Conservation (phyloP, 306 rosid genomes). For the Geum urbanum region DNA sequence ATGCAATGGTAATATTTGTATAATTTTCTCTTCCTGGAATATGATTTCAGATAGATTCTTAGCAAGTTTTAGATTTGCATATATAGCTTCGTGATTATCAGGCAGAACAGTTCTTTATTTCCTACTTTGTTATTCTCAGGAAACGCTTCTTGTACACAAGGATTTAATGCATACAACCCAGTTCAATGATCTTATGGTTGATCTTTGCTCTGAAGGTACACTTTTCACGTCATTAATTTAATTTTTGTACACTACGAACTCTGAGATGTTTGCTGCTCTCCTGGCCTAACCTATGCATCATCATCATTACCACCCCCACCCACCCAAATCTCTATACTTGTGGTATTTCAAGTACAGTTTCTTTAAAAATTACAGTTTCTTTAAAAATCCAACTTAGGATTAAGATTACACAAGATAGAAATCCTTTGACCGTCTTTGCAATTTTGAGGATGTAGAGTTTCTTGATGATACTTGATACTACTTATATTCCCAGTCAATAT, state of each 20-base stretch:
- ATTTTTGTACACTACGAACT: neutral
- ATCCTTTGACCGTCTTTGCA: neutral
- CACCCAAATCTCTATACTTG: neutral
- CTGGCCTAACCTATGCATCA: neutral
- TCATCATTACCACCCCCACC: neutral
- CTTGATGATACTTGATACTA: neutral
- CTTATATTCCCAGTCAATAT: neutral
- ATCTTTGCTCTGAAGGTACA: conserved; percentile 69
- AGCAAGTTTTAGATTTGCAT: conserved; percentile 2
- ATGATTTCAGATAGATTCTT: conserved; percentile 12
- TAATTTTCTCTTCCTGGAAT: neutral
- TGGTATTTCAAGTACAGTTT: neutral
- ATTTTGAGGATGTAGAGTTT: neutral
- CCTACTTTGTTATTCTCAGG: conserved; percentile 49
- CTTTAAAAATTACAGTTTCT: neutral
- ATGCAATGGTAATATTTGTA: conserved; percentile 77
- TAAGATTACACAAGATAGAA: too few relatives aligned
- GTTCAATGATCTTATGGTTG: conserved; percentile 57
- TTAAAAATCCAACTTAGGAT: too few relatives aligned
- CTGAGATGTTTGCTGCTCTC: neutral
- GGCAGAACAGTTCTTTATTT: neutral
- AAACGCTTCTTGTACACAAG: conserved; percentile 92
- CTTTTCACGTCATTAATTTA: conserved; percentile 16
- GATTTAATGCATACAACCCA: conserved; percentile 46
- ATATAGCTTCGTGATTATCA: neutral